phyloP scores from a whole-genome alignment of 768 basidiomycete species.

The Jaapia argillacea region DNA sequence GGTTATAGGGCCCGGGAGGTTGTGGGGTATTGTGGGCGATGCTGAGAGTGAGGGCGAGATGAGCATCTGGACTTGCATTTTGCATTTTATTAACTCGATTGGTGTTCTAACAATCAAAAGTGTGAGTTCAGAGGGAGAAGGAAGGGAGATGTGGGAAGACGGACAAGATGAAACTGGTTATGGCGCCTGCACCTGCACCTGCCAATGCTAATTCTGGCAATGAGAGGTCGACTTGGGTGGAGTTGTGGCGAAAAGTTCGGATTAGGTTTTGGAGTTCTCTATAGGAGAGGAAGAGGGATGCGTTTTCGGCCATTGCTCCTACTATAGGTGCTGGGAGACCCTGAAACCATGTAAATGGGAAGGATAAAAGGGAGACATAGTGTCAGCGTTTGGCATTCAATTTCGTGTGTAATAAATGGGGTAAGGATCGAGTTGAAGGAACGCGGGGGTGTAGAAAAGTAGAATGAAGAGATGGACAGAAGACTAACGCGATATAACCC shows the following conservation, averaged over 20 bases:
- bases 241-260: conserved; percentile 28
- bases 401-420: too few species aligned
- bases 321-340: conserved; percentile 86
- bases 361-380: too few species aligned
- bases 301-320: conserved; percentile 91
- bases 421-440: too few species aligned
- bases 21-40: conserved; percentile 6
- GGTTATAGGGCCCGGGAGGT: conserved; percentile 63
- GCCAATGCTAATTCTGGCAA: conserved; percentile 68
- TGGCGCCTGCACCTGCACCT: conserved; percentile 78
- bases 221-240: conserved; percentile 32
- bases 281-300: conserved; percentile 80
- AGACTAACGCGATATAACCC: conserved; percentile 79
- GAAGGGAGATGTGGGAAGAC: too few species aligned
- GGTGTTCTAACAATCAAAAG: conserved; percentile 59
- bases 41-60: conserved; percentile 17
- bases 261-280: conserved; percentile 60
- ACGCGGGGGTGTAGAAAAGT: too few species aligned
- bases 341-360: conserved; percentile 17
- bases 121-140: background rate
- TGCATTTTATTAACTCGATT: conserved; percentile 92
- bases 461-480: background rate
- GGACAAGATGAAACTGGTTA: conserved; percentile 82
- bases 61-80: conserved; percentile 96
- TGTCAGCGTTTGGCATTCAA: too few species aligned